Base-by-base conservation (phyloP, 2,329 filamentous ascomycete species). In the Penicillium sumatraense region DNA sequence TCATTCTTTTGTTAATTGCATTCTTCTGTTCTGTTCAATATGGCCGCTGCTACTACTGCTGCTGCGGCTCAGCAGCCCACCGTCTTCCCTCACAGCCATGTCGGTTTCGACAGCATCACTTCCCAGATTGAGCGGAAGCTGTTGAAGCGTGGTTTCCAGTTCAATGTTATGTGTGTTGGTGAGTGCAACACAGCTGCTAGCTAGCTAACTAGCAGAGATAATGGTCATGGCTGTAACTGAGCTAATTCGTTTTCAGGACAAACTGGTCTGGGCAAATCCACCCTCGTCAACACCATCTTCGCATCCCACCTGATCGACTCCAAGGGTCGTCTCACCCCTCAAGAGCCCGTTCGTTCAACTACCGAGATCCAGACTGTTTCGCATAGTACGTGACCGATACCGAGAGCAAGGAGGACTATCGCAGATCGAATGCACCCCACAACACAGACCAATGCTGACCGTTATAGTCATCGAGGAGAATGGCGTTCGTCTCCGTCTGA, bases 61-160 rank as follows among this genome's bases (percentile, higher is more conserved):
- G 74, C 78, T 57, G 64, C 70, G 49, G 62, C 68, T 63, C 62
- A 69, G 38, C 69, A 72, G 71, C 81, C 81, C 65, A 72, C 78
- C 13, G 85, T 89, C 76, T 95, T 91, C 80, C 95, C 95, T 73
- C 89, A 95, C 78, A 96, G 89, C 89, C 95, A 98, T 85, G 95
- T 99, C 78, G 95, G 95, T 86, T 99, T 99, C 83, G 95, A 99
- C 84, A 97, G 92, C 83, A 99, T 99, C 85, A 99, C 95, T 70
- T 92, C 89, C 68, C 95, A 99, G 84, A 99, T 99, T 71, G 95
- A 99, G 88, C 90, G 91, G 83, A 99, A 99, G 89, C 89, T 98
- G 75, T 80, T 99, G 82, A 99, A 99, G 86, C 92, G 95, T 81
- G 95, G 95, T 71, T 99, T 99, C 81, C 95, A 99, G 81, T 99